Percentiles rank a stretch among this genome's conserved stretches.
phyloP scores from a whole-genome alignment of 1,284 basidiomycete genomes.

The Cutaneotrichosporon sp. region DNA sequence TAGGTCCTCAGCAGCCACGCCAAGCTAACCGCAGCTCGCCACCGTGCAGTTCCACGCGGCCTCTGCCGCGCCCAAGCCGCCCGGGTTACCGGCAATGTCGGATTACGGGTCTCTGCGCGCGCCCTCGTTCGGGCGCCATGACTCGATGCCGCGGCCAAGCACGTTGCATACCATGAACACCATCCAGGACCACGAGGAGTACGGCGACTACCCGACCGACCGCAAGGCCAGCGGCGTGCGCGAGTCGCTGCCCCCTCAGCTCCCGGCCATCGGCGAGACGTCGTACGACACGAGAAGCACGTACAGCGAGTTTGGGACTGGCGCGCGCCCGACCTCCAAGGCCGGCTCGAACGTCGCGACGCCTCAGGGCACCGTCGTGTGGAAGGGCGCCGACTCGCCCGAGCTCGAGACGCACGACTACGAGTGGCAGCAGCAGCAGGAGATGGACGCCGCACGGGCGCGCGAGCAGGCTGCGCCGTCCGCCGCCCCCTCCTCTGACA shows the following conservation, averaged over 20 bases:
- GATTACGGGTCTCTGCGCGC: slow-evolving; percentile 24
- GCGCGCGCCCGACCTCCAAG: slow-evolving; percentile 2
- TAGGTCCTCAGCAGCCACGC: slow-evolving; percentile 20
- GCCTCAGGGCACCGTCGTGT: slow-evolving; percentile 7
- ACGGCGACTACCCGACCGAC: slow-evolving; percentile 38
- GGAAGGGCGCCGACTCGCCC: neutral
- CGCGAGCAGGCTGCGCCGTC: slow-evolving; percentile 9
- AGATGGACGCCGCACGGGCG: slow-evolving; percentile 33
- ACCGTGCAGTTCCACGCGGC: slow-evolving; percentile 46
- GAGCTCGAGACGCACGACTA: slow-evolving; percentile 27
- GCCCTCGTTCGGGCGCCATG: slow-evolving; percentile 26
- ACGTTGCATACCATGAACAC: slow-evolving; percentile 18
- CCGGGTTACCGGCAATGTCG: slow-evolving; percentile 37
- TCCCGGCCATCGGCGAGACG: slow-evolving; percentile 8
- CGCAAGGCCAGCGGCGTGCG: neutral
- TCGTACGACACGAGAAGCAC: slow-evolving; percentile 8
- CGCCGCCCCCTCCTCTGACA: neutral
- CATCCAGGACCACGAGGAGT: slow-evolving; percentile 44
- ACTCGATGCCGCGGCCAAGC: slow-evolving; percentile 7
- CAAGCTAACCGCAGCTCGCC: slow-evolving; percentile 31
- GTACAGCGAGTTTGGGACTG: slow-evolving; percentile 36
- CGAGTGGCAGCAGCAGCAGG: slow-evolving; percentile 49
- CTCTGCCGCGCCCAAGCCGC: slow-evolving; percentile 39
- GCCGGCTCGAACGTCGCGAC: neutral
- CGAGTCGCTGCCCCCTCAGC: slow-evolving; percentile 7